phyloP scores from a whole-genome alignment of 306 rosid genomes.

The Cucumis cinereus region DNA sequence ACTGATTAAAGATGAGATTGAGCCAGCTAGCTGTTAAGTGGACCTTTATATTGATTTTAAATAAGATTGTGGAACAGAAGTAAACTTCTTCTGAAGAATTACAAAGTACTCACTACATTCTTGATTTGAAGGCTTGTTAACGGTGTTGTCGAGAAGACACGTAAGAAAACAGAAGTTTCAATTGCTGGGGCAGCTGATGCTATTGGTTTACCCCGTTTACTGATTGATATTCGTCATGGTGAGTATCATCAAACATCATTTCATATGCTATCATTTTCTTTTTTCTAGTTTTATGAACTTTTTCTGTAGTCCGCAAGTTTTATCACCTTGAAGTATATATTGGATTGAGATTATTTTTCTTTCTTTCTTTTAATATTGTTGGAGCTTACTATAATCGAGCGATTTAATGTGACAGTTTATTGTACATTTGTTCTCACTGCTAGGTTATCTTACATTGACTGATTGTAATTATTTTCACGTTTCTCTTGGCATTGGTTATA shows the following conservation, averaged over 20 bases:
- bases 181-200: constrained; percentile 68
- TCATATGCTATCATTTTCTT: neutral
- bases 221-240: constrained; percentile 95
- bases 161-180: constrained; percentile 48
- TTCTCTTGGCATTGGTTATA: constrained; percentile 13
- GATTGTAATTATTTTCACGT: neutral
- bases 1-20: neutral
- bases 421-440: neutral
- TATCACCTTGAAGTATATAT: neutral
- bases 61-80: neutral
- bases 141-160: constrained; percentile 76
- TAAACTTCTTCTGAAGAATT: neutral
- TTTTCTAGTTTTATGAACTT: neutral
- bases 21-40: neutral
- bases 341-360: neutral
- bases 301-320: neutral
- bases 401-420: neutral
- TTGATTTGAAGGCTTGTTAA: constrained; percentile 68
- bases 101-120: neutral
- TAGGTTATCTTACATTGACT: neutral
- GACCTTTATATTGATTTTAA: neutral
- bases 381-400: neutral
- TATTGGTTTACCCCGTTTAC: constrained; percentile 67
- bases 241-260: constrained; percentile 6
- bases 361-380: neutral